Evolutionary conservation across 2,329 filamentous ascomycete species (phyloP), one percentile per base, ranked within the genome.

Genomic region (Fusarium paranaense): DNA sequence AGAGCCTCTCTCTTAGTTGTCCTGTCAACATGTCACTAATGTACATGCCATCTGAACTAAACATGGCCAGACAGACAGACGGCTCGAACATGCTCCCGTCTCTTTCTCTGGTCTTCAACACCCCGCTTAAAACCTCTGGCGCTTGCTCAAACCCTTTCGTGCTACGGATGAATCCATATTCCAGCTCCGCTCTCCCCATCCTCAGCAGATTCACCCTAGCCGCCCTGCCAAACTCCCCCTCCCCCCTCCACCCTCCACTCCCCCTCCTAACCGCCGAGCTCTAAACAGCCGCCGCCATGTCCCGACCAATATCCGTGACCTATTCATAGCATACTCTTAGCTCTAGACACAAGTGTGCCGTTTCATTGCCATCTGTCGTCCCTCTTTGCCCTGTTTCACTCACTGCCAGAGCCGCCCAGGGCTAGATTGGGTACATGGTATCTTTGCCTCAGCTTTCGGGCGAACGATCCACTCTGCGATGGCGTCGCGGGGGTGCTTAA

Each of bases 271-370:
- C 77, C 77, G 77, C 78, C 78, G 76, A 67, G 20, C 40, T 62
- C 81, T 82, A 86, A 82, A 87, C 85, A 86, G 81, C 85, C 85
- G 85, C 86, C 84, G 69, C 73, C 25, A 30, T 52, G 45, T n/a
- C 75, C 78, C 80, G 85, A 83, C 88, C 88, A 90, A 89, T 89
- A 84, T 86, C 83, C 82, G 82, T 80, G 80, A 81, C 81, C 82
- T 81, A 76, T 85, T 80, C 73, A 71, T 78, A 72, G 75, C 77
- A 80, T 77, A 82, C 83, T 81, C 80, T 81, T 78, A 79, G 77
- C 76, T 86, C 86, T 81, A 84, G 86, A 89, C 81, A 89, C 87
- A 85, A 81, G 72, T 81, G 80, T 80, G 77, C 74, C 79, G 87
- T 90, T 90, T 90, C 87, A 89, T 83, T 81, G 80, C 81, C 79